phyloP scores from a whole-genome alignment of 192 early-diverging fungal genomes.

The Gamsiella multidivaricata region DNA sequence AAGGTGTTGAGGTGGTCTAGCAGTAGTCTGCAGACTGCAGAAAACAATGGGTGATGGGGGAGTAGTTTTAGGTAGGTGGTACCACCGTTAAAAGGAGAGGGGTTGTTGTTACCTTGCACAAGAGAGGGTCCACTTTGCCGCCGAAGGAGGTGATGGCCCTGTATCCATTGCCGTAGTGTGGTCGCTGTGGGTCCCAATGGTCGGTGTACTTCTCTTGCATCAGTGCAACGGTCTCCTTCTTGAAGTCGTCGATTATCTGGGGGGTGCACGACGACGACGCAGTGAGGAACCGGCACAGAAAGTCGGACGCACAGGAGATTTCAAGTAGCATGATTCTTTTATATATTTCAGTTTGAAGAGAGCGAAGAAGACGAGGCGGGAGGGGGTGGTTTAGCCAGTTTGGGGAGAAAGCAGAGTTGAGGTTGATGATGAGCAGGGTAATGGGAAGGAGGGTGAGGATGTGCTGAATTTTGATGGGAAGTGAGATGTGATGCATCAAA shows the following conservation, averaged over 20 bases:
- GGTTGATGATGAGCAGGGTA: no score
- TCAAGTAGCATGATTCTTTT: constrained; percentile 32
- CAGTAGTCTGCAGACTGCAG: no score
- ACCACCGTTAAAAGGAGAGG: no score
- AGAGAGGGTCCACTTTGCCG: constrained; percentile 67
- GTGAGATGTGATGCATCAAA: no score
- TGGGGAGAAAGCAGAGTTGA: not conserved
- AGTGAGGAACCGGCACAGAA: constrained; percentile 31
- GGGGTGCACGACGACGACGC: constrained; percentile 26
- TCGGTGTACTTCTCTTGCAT: constrained; percentile 67
- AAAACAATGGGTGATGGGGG: no score
- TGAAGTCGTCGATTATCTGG: constrained; percentile 55
- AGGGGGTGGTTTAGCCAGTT: constrained; percentile 6
- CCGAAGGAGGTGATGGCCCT: constrained; percentile 80
- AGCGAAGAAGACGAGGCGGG: not conserved
- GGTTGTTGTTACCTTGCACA: constrained; percentile 60
- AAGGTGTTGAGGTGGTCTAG: no score
- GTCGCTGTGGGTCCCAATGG: constrained; percentile 78
- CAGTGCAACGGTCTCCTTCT: constrained; percentile 57
- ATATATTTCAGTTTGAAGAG: constrained; percentile 5
- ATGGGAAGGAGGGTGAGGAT: no score
- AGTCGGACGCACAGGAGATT: constrained; percentile 48
- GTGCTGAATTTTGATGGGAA: no score
- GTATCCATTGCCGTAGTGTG: constrained; percentile 76
- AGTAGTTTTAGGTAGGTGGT: no score